These are phyloP conservation scores for Fusarium concolor DNA, from an alignment of 2,329 filamentous ascomycete species.

Conservation along the genomic window DNA sequence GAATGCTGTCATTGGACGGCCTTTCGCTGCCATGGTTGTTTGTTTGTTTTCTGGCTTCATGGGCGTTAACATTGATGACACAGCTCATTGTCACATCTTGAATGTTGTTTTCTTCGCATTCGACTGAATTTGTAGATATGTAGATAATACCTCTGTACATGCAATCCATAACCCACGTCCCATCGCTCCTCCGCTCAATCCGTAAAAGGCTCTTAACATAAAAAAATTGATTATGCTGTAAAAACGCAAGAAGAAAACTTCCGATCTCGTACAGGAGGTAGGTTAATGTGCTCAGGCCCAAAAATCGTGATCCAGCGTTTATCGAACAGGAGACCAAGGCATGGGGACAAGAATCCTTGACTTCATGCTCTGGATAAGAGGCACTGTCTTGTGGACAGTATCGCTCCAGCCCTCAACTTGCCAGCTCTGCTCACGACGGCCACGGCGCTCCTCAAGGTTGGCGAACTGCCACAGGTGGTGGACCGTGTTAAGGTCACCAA, in stretches of 20 bases:
- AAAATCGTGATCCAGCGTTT: constrained; percentile 40
- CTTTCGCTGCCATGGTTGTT: not conserved
- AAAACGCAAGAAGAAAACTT: constrained; percentile 14
- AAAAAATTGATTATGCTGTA: constrained; percentile 35
- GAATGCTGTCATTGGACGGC: constrained; percentile 12
- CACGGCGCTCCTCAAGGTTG: constrained; percentile 91
- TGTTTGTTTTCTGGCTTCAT: not conserved
- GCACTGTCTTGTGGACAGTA: constrained; percentile 98
- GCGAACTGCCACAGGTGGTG: constrained; percentile 99
- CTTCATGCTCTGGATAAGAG: constrained; percentile 96
- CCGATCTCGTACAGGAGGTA: constrained; percentile 28
- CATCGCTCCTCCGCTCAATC: constrained; percentile 34
- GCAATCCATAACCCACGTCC: constrained; percentile 41
- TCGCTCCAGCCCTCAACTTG: constrained; percentile 94
- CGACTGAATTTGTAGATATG: constrained; percentile 37
- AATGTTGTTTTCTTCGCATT: constrained; percentile 15
- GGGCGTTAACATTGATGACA: constrained; percentile 3
- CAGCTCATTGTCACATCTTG: not conserved
- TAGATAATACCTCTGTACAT: constrained; percentile 45
- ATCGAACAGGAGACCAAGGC: constrained; percentile 95
- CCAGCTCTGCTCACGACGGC: constrained; percentile 94
- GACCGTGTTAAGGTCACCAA: constrained; percentile 96
- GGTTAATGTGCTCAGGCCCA: constrained; percentile 1
- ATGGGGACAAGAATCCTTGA: constrained; percentile 92
- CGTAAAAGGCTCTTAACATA: constrained; percentile 25